Evolutionary conservation across 306 rosid species (phyloP).

Genomic region (Vigna hirtella): DNA sequence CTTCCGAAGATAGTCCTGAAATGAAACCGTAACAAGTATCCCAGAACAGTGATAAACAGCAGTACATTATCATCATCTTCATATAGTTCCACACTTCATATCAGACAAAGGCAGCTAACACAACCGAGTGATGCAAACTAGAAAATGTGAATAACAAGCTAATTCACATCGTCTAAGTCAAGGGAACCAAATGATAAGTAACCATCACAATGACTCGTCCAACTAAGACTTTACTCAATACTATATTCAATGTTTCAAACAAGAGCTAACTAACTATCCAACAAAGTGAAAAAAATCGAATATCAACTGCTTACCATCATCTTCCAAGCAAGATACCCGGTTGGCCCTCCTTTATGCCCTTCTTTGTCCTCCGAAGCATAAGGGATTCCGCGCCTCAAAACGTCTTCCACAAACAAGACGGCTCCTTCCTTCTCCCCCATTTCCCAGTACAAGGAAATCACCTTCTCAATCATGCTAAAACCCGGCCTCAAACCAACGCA

Average conservation of each 20-base stretch:
- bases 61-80: neutral
- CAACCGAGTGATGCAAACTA: neutral
- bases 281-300: neutral
- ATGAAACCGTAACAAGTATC: slow-evolving; percentile 12
- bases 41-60: slow-evolving; percentile 21
- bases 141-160: neutral
- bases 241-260: slow-evolving; percentile 37
- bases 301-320: slow-evolving; percentile 77
- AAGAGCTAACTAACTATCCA: slow-evolving; percentile 15
- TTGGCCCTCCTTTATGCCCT: slow-evolving; percentile 88
- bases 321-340: slow-evolving; percentile 99
- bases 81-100: slow-evolving; percentile 19
- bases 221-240: neutral
- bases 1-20: neutral
- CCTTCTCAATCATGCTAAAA: slow-evolving; percentile 95
- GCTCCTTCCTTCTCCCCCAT: slow-evolving; percentile 83
- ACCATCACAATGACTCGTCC: neutral
- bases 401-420: slow-evolving; percentile 73
- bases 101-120: slow-evolving; percentile 10
- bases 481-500: slow-evolving; percentile 93
- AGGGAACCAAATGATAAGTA: slow-evolving; percentile 13
- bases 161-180: slow-evolving; percentile 29
- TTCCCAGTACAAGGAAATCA: slow-evolving; percentile 95
- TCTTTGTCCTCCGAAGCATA: slow-evolving; percentile 56
- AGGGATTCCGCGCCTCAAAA: slow-evolving; percentile 72